Evolutionary conservation across 108 stramenopile species (phyloP), one percentile per base, ranked within the genome.

Genomic region (Pseudonitzschia delicatissima): DNA sequence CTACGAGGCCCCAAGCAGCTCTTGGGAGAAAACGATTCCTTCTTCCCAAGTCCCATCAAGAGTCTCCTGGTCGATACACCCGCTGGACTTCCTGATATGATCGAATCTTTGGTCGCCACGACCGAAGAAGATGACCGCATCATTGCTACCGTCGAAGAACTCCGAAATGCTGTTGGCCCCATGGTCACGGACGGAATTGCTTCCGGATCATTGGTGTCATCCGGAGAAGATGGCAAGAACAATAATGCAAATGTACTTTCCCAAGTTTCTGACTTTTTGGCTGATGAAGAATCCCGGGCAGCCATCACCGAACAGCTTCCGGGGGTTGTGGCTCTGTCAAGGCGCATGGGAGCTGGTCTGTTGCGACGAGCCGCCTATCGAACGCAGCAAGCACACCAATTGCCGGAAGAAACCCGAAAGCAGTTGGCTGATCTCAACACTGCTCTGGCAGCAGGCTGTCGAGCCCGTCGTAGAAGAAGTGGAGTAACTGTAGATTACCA

Each of bases 311-410:
- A 84, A 9, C 82, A 81, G 26, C 44, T 89, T 7, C 83, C 85
- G 4, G 81, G 82, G 3, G 78, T 85, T 21, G 61, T 80, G 0
- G 59, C 78, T 12, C 59, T 88, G 17, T 82, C 82, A 17, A 42
- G 87, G 20, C 72, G 83, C 9, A 45, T 88, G 7, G 83, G 85
- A 1, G 84, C 87, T 12, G 85, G 87, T 17, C 59, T 88, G 28
- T 72, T 88, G n/a, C 84, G 87, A 2, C 66, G 87, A n/a, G 87
- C 87, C 15, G 87, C 87, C 15, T 86, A 80, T 47, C 72, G 87
- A 26, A 77, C 87, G 7, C 78, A 80, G 50, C 68, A 73, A 31
- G 72, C 83, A 17, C 69, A 77, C 13, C 65, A 71, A 9, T 45
- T 88, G 7, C 84, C 87, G 4, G 81, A 83, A 40, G 79, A 73